Percentiles rank a stretch among this genome's conserved stretches.
Evolutionary conservation across 2,329 filamentous ascomycete species (phyloP).

Genomic region (Trichocomaceae sp.): DNA sequence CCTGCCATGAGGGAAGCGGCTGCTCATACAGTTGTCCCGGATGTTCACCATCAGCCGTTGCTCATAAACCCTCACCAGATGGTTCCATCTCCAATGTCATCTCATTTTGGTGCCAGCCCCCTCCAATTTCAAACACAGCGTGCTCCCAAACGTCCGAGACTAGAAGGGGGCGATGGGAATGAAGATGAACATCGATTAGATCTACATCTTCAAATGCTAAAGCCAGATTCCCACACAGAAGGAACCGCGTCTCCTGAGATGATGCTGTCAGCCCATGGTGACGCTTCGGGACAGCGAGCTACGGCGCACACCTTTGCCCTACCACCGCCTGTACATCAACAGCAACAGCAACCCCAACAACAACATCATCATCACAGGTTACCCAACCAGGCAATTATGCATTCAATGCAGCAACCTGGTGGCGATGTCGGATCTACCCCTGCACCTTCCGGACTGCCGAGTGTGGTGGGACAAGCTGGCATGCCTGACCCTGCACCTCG

Average conservation of each 20-base stretch:
- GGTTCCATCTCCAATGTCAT: slow-evolving; percentile 28
- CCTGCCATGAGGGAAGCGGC: slow-evolving; percentile 28
- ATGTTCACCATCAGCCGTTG: slow-evolving; percentile 27
- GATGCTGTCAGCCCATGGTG: slow-evolving; percentile 28
- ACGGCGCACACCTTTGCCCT: slow-evolving; percentile 26
- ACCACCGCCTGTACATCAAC: slow-evolving; percentile 37
- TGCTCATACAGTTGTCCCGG: slow-evolving; percentile 25
- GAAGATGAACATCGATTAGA: slow-evolving; percentile 23
- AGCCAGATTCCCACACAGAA: slow-evolving; percentile 25
- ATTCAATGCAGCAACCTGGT: slow-evolving; percentile 55
- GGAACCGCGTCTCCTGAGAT: slow-evolving; percentile 30
- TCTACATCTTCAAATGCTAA: slow-evolving; percentile 28
- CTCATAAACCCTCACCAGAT: slow-evolving; percentile 30
- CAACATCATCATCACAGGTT: slow-evolving; percentile 73
- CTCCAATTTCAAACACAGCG: slow-evolving; percentile 30
- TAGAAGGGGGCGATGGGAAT: slow-evolving; percentile 26
- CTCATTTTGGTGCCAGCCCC: slow-evolving; percentile 28
- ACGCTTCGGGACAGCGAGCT: slow-evolving; percentile 25
- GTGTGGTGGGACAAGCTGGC: slow-evolving; percentile 75
- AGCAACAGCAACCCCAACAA: slow-evolving; percentile 29
- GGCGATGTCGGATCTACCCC: slow-evolving; percentile 42
- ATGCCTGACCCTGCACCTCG: slow-evolving; percentile 78
- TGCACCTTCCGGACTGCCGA: slow-evolving; percentile 60
- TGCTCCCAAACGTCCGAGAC: slow-evolving; percentile 30
- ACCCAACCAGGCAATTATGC: slow-evolving; percentile 64